These are phyloP conservation scores for Sarcomyxa edulis DNA, from an alignment of 768 basidiomycete genomes.

Conservation along the genomic window DNA sequence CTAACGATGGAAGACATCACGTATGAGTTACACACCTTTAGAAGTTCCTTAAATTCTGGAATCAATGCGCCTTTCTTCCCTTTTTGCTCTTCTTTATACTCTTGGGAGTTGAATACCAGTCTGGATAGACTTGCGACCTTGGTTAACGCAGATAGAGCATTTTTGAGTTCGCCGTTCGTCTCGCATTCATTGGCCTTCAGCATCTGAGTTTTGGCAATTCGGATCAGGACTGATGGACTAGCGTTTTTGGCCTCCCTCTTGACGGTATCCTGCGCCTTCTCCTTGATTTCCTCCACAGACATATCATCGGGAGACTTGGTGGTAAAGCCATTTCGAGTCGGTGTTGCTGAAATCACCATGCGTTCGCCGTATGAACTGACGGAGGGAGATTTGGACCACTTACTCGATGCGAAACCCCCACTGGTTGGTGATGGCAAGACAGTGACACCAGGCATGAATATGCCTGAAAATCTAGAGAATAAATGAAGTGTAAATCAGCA, in stretches of 20 bases:
- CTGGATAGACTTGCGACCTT: conserved; percentile 55
- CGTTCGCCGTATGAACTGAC: background rate
- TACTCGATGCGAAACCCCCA: conserved; percentile 9
- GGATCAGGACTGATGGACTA: conserved; percentile 57
- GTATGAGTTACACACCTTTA: conserved; percentile 44
- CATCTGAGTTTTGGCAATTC: conserved; percentile 54
- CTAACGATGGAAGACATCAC: conserved; percentile 7
- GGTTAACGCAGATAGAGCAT: conserved; percentile 54
- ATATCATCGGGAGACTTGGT: conserved; percentile 26
- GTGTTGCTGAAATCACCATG: background rate
- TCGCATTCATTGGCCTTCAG: conserved; percentile 48
- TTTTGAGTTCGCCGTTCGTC: conserved; percentile 52
- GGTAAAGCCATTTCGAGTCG: conserved; percentile 10
- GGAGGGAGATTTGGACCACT: background rate
- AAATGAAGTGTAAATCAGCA: too few relatives aligned
- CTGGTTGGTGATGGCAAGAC: conserved; percentile 8
- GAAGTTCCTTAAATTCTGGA: conserved; percentile 61
- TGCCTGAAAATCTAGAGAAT: background rate
- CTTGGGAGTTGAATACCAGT: conserved; percentile 54
- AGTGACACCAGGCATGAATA: conserved; percentile 13
- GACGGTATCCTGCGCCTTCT: conserved; percentile 39
- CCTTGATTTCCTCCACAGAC: conserved; percentile 38
- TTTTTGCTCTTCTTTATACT: conserved; percentile 45
- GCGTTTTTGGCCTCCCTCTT: conserved; percentile 50
- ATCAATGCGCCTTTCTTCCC: conserved; percentile 50